These are phyloP conservation scores for Sophora flavescens DNA, from an alignment of 306 rosid genomes.

Conservation along the genomic window DNA sequence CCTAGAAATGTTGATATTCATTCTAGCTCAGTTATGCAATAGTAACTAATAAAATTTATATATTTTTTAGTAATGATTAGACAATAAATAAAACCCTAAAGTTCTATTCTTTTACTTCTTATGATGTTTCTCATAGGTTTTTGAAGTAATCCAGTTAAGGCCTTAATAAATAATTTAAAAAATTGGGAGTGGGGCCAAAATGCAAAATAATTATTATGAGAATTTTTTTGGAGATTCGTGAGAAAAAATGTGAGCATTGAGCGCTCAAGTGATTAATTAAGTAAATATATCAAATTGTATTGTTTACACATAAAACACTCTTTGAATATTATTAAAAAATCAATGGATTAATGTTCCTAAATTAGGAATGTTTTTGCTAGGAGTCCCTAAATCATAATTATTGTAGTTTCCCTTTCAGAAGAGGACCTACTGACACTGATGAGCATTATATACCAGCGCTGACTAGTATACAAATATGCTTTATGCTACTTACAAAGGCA, in stretches of 20 bases:
- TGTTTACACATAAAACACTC: slow-evolving; percentile 15
- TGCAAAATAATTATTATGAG: slow-evolving; percentile 3
- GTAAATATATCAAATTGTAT: slow-evolving; percentile 20
- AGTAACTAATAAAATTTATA: background rate
- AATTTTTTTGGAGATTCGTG: background rate
- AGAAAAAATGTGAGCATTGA: background rate
- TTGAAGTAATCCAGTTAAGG: slow-evolving; percentile 13
- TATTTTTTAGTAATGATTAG: background rate
- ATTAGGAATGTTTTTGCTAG: background rate
- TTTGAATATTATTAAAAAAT: slow-evolving; percentile 18
- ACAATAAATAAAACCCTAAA: slow-evolving; percentile 1
- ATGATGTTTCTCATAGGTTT: slow-evolving; percentile 17
- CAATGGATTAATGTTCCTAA: background rate
- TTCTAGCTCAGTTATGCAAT: slow-evolving; percentile 22
- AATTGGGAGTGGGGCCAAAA: background rate
- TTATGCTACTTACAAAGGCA: slow-evolving; percentile 22
- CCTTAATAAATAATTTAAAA: background rate
- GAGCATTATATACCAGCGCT: background rate
- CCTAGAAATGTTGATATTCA: background rate
- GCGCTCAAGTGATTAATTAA: background rate
- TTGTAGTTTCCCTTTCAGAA: slow-evolving; percentile 13
- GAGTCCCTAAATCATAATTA: background rate
- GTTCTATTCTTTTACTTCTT: background rate
- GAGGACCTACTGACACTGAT: background rate
- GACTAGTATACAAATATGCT: background rate